phyloP scores from a whole-genome alignment of 345 rosid genomes.

The Eucalyptus brandiana region DNA sequence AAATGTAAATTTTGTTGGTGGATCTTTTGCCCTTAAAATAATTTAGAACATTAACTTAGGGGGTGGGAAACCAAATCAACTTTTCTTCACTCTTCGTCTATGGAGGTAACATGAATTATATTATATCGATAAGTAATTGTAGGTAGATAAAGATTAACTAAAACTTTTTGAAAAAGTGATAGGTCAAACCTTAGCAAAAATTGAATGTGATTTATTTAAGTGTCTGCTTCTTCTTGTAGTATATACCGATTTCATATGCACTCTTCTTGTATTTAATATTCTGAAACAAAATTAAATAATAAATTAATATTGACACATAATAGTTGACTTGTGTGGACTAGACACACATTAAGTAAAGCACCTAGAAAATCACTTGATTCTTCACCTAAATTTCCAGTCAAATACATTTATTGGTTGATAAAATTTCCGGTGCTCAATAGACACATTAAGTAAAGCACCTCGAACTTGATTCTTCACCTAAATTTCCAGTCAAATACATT shows the following conservation, averaged over 20 bases:
- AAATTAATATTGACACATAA: not conserved
- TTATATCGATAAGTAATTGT: not conserved
- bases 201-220: not conserved
- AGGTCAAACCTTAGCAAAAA: accelerated
- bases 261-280: not conserved
- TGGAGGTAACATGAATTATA: not conserved
- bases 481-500: too few relatives aligned
- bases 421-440: too few relatives aligned
- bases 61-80: not conserved
- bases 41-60: not conserved
- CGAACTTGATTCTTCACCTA: too few relatives aligned
- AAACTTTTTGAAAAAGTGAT: not conserved
- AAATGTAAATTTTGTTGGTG: not conserved
- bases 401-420: not conserved
- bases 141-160: not conserved
- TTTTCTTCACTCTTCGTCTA: not conserved
- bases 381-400: not conserved
- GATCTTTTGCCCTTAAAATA: not conserved
- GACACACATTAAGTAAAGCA: not conserved
- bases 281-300: not conserved
- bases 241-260: accelerated
- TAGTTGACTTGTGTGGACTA: not conserved
- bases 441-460: not conserved
- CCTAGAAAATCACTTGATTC: not conserved
- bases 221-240: not conserved